A percentile compares a stretch with the other conserved stretches of the same genome.
Evolutionary conservation across 2,329 filamentous ascomycete genomes (phyloP).

Genomic region (Rhynchosporium agropyri): DNA sequence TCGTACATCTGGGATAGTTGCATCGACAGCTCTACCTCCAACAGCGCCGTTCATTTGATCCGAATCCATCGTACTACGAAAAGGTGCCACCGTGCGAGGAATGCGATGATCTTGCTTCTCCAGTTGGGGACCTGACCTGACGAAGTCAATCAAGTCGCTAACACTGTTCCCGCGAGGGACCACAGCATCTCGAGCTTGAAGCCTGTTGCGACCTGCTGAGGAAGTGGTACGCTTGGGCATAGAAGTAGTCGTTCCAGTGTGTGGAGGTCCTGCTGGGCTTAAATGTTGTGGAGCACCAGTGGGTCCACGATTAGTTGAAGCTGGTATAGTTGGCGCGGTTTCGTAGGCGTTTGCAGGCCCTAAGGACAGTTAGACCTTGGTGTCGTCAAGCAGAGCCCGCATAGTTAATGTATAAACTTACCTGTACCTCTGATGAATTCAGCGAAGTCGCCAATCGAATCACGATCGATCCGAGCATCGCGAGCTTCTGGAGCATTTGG

Average conservation of each 20-base stretch:
- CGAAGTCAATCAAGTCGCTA: constrained; percentile 92
- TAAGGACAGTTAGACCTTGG: constrained; percentile 8
- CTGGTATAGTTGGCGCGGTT: constrained; percentile 34
- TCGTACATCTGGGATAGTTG: constrained; percentile 57
- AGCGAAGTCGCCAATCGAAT: constrained; percentile 80
- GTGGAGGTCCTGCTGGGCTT: constrained; percentile 30
- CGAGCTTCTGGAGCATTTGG: constrained; percentile 53
- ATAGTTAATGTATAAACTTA: constrained; percentile 6
- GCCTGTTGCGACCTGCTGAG: constrained; percentile 52
- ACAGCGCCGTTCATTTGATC: constrained; percentile 66
- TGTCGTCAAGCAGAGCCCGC: not conserved
- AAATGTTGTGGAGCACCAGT: constrained; percentile 38
- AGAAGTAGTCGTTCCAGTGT: constrained; percentile 24
- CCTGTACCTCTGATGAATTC: constrained; percentile 83
- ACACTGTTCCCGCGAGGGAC: constrained; percentile 67
- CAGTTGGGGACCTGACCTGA: constrained; percentile 72
- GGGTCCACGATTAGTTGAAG: constrained; percentile 41
- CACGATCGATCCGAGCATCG: constrained; percentile 70
- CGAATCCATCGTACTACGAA: constrained; percentile 82
- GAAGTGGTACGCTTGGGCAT: constrained; percentile 38
- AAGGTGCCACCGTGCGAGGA: constrained; percentile 80
- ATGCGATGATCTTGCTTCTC: constrained; percentile 68
- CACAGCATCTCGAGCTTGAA: constrained; percentile 72
- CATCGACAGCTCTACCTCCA: constrained; percentile 60
- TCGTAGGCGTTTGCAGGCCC: constrained; percentile 59